These are phyloP conservation scores for Coemansia sp. DNA, from an alignment of 192 early-diverging fungal species.

Conservation along the genomic window DNA sequence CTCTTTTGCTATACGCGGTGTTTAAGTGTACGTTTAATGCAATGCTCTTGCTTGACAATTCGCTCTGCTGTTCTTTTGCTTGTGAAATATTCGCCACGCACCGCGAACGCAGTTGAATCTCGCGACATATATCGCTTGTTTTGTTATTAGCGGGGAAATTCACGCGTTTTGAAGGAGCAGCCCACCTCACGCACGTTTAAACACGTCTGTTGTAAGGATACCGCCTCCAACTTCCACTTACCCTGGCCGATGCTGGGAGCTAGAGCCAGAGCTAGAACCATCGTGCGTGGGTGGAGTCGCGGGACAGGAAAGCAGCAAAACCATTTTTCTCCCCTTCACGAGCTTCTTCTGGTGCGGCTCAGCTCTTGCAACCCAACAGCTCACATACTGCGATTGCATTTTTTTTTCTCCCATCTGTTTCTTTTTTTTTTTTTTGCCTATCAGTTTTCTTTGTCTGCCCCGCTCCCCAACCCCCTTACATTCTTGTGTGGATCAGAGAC, in stretches of 20 bases:
- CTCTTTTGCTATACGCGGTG: not conserved
- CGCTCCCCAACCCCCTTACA: not conserved
- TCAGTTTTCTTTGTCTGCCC: not conserved
- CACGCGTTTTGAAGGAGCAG: not conserved
- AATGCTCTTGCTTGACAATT: not conserved
- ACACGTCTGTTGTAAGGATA: no score
- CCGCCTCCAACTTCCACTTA: no score
- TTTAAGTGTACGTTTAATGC: conserved; percentile 7
- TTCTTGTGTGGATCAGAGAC: conserved; percentile 1
- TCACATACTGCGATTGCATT: conserved; percentile 6
- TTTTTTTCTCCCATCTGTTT: not conserved
- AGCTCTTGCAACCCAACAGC: not conserved
- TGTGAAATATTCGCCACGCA: not conserved
- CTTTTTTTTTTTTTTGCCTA: not conserved
- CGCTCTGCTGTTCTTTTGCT: not conserved
- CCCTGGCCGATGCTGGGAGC: no score
- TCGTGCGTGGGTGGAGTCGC: not conserved
- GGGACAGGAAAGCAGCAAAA: no score
- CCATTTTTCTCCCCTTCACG: not conserved
- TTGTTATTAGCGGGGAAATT: not conserved
- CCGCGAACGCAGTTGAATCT: not conserved
- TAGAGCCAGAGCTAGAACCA: not conserved
- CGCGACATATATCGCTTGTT: not conserved
- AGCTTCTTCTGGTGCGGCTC: not conserved
- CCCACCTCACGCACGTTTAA: no score